phyloP scores from a whole-genome alignment of 805 yeast genomes.

The Nakazawaea ambrosiae region DNA sequence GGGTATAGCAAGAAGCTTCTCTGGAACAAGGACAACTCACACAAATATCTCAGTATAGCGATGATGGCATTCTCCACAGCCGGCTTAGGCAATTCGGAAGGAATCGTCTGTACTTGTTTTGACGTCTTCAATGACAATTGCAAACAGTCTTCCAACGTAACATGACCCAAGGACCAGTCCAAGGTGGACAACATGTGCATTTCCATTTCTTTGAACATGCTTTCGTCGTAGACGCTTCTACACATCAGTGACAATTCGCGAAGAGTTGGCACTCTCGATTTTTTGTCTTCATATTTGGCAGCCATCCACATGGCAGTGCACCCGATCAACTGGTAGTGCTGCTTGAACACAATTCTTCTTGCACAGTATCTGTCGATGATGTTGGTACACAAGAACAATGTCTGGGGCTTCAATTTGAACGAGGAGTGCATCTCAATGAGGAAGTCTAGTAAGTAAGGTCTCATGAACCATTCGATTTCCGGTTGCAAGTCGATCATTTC shows the following conservation, averaged over 20 bases:
- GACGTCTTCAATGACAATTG: slow-evolving; percentile 30
- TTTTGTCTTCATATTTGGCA: slow-evolving; percentile 67
- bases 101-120: slow-evolving; percentile 26
- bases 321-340: slow-evolving; percentile 85
- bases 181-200: slow-evolving; percentile 32
- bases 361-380: slow-evolving; percentile 90
- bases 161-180: slow-evolving; percentile 36
- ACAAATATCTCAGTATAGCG: slow-evolving; percentile 46
- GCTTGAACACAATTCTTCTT: slow-evolving; percentile 73
- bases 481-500: slow-evolving; percentile 79
- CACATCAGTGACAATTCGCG: slow-evolving; percentile 50
- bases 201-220: slow-evolving; percentile 41
- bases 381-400: slow-evolving; percentile 60
- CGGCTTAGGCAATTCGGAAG: slow-evolving; percentile 12
- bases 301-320: slow-evolving; percentile 93
- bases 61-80: slow-evolving; percentile 37
- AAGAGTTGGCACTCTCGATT: slow-evolving; percentile 49
- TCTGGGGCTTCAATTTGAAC: slow-evolving; percentile 58
- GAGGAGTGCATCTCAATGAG: slow-evolving; percentile 59
- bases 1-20: slow-evolving; percentile 35
- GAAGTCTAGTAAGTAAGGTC: slow-evolving; percentile 75
- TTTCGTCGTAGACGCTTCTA: slow-evolving; percentile 46
- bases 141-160: slow-evolving; percentile 45
- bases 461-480: slow-evolving; percentile 65
- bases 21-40: slow-evolving; percentile 47